phyloP scores from a whole-genome alignment of 352 stramenopile species.

The Phytophthora cryptogea region DNA sequence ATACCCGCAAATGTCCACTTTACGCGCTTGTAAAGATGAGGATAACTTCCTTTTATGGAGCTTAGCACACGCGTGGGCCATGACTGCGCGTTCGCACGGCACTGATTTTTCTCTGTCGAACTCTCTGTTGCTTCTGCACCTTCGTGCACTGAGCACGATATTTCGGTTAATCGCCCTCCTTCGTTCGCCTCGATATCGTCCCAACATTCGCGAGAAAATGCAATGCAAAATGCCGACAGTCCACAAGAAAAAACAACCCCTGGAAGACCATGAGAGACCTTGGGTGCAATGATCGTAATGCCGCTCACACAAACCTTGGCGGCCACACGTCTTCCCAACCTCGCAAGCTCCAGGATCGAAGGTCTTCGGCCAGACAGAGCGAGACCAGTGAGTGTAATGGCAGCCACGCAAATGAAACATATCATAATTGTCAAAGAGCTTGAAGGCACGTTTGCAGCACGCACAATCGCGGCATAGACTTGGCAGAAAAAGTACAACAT shows the following conservation, averaged over 20 bases:
- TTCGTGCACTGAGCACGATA: conserved; percentile 9
- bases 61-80: conserved; percentile 29
- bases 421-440: conserved; percentile 45
- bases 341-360: conserved; percentile 41
- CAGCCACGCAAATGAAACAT: conserved; percentile 48
- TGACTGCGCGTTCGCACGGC: conserved; percentile 1
- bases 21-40: conserved; percentile 69
- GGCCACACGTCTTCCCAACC: conserved; percentile 34
- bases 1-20: conserved; percentile 84
- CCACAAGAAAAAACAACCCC: conserved; percentile 60
- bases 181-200: conserved; percentile 62
- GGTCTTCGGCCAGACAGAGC: conserved; percentile 49
- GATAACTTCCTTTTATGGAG: conserved; percentile 40
- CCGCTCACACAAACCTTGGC: conserved; percentile 44
- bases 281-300: conserved; percentile 53
- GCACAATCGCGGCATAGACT: conserved; percentile 53
- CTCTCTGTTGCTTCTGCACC: neutral
- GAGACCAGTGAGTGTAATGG: conserved; percentile 51
- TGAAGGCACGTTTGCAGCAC: conserved; percentile 46
- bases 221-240: conserved; percentile 71
- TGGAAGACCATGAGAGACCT: conserved; percentile 44
- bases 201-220: conserved; percentile 74
- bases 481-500: conserved; percentile 64
- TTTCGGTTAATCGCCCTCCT: conserved; percentile 26
- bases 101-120: neutral